phyloP scores from a whole-genome alignment of 2,329 filamentous ascomycete genomes.

The Ascosphaera aggregata region DNA sequence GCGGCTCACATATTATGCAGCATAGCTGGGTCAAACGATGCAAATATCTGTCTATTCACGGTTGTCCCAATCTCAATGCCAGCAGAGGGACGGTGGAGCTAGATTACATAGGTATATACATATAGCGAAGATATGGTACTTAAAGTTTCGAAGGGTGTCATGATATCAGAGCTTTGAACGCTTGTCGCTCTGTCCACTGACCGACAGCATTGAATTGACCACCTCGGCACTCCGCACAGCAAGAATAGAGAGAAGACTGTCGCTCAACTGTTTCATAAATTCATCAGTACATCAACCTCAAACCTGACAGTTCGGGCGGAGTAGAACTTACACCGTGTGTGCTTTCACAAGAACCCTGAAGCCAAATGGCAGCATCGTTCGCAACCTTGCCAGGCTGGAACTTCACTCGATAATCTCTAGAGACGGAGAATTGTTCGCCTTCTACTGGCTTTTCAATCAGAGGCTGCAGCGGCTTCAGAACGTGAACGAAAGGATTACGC shows the following conservation, averaged over 20 bases:
- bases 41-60: too few species aligned
- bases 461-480: conserved; percentile 30
- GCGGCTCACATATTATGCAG: too few species aligned
- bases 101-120: neutral
- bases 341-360: conserved; percentile 83
- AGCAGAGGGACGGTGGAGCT: too few species aligned
- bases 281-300: too few species aligned
- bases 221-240: conserved; percentile 23
- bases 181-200: conserved; percentile 3
- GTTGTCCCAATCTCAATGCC: too few species aligned
- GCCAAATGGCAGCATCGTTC: conserved; percentile 57
- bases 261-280: conserved; percentile 30
- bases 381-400: conserved; percentile 46
- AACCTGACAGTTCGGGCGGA: neutral
- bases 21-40: too few species aligned
- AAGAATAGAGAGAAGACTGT: conserved; percentile 59
- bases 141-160: too few species aligned
- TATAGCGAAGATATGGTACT: too few species aligned
- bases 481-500: conserved; percentile 51
- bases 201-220: conserved; percentile 6
- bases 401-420: conserved; percentile 54
- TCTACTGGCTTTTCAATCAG: conserved; percentile 2
- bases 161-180: conserved; percentile 6
- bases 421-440: conserved; percentile 27
- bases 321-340: conserved; percentile 42